These are phyloP conservation scores for Fusarium redolens DNA, from an alignment of 2,329 filamentous ascomycete genomes.

Conservation along the genomic window DNA sequence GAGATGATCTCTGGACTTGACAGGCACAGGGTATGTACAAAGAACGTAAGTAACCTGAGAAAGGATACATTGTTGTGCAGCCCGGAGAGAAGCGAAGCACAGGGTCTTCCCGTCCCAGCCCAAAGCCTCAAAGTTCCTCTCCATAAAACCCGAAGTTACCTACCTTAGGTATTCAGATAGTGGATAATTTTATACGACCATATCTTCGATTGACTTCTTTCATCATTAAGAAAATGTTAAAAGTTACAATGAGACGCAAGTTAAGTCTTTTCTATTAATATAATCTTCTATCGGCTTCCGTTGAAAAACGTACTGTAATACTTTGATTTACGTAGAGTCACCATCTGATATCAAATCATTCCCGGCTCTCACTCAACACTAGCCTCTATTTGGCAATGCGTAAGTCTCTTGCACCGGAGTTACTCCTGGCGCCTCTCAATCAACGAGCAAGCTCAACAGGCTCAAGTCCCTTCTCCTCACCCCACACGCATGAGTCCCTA, in stretches of 20 bases:
- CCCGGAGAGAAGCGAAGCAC: slow-evolving; percentile 14
- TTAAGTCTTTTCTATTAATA: too few relatives aligned
- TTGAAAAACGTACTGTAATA: neutral
- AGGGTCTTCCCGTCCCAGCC: neutral
- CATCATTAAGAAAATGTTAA: neutral
- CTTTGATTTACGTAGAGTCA: neutral
- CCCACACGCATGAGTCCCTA: slow-evolving; percentile 1
- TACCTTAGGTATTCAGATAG: neutral
- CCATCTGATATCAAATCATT: neutral
- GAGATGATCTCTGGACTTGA: neutral
- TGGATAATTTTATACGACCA: neutral
- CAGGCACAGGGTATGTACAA: neutral
- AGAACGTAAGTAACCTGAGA: too few relatives aligned
- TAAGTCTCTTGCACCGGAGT: slow-evolving; percentile 12
- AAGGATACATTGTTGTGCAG: neutral
- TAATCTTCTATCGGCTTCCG: neutral
- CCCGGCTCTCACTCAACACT: neutral
- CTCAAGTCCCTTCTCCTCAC: neutral
- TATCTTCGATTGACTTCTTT: neutral
- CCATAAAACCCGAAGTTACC: neutral
- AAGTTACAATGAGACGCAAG: neutral
- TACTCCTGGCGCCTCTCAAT: slow-evolving; percentile 6
- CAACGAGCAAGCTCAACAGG: neutral
- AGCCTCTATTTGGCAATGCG: neutral
- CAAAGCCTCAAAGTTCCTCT: neutral